These are phyloP conservation scores for Eruca vesicaria DNA, from an alignment of 441 rosid genomes.

Conservation along the genomic window DNA sequence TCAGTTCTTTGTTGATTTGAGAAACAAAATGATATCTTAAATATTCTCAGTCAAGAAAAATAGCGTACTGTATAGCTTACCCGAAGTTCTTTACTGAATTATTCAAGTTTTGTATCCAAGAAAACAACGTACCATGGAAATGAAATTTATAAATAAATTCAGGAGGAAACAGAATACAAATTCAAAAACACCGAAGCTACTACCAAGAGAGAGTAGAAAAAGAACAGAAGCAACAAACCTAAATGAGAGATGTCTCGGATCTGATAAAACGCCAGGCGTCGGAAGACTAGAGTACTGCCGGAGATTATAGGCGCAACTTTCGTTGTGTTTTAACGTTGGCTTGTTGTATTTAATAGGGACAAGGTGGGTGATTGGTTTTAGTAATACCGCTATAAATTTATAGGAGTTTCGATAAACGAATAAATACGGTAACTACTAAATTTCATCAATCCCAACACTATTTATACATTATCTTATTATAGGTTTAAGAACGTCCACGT, in stretches of 20 bases:
- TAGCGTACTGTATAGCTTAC: background rate
- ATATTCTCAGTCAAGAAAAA: background rate
- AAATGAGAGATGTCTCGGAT: slow-evolving; percentile 5
- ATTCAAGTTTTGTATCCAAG: background rate
- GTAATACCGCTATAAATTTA: background rate
- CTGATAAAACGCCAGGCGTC: background rate
- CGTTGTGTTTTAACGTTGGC: background rate
- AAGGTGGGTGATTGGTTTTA: background rate
- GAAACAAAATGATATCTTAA: background rate
- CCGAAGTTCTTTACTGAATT: background rate
- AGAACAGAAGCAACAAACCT: background rate
- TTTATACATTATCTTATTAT: background rate
- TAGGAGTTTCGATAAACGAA: background rate
- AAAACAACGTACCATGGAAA: background rate
- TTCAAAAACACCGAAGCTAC: background rate
- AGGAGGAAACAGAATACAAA: background rate
- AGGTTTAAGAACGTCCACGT: background rate
- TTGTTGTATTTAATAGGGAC: background rate
- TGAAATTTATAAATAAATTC: background rate
- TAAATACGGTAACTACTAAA: background rate
- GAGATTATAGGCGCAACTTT: background rate
- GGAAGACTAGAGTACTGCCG: slow-evolving; percentile 12
- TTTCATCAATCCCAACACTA: background rate
- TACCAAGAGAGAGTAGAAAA: background rate
- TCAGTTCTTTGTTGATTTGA: background rate